Evolutionary conservation across 139 green algal species (phyloP).

Genomic region (Chlorella sp.): DNA sequence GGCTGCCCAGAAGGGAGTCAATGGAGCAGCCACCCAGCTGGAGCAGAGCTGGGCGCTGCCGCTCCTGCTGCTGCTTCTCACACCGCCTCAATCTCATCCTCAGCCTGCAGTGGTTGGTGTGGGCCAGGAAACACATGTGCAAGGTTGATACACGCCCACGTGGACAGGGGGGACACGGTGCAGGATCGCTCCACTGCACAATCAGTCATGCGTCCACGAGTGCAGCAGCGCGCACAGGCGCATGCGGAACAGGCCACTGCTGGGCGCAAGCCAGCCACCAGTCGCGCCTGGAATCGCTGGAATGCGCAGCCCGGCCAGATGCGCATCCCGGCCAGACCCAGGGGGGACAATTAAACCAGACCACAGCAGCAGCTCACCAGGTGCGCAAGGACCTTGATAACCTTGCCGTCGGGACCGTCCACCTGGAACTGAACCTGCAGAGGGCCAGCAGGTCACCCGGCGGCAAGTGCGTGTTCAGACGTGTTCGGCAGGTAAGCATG

Average conservation of each 20-base stretch:
- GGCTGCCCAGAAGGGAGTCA: no score
- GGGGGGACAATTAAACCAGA: no score
- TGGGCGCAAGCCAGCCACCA: background rate
- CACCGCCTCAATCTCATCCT: constrained; percentile 11
- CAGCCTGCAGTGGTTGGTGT: background rate
- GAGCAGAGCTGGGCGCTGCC: no score
- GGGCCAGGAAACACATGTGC: no score
- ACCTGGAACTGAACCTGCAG: constrained; percentile 15
- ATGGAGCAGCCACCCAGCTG: no score
- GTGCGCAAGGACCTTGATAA: constrained; percentile 19
- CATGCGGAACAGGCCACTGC: background rate
- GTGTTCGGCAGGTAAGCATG: no score
- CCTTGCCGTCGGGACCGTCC: constrained; percentile 17
- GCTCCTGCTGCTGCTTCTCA: background rate
- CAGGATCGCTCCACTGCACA: no score
- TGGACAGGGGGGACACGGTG: no score
- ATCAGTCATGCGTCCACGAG: no score
- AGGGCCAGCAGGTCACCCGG: background rate
- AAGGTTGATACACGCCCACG: background rate
- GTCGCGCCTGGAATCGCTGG: background rate
- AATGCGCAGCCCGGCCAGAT: background rate
- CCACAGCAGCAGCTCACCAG: constrained; percentile 2
- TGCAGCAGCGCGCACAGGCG: background rate
- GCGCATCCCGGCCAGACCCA: background rate
- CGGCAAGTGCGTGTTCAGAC: no score